These are phyloP conservation scores for Stachybotrys chartarum DNA, from an alignment of 2,329 filamentous ascomycete species.

Conservation along the genomic window DNA sequence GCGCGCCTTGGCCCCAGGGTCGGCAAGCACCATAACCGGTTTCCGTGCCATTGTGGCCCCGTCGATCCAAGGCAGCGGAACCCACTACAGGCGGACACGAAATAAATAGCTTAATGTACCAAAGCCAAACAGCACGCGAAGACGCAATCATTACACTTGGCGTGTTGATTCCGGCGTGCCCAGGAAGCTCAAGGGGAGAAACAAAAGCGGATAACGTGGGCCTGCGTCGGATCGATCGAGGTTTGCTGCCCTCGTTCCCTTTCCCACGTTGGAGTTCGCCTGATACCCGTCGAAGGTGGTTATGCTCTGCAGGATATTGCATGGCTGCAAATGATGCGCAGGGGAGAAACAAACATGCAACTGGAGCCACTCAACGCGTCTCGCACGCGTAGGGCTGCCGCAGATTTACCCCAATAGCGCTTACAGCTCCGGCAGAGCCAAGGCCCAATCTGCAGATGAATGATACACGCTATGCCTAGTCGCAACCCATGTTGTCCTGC, in stretches of 20 bases:
- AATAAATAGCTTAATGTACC: not conserved
- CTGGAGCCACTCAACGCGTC: conserved; percentile 6
- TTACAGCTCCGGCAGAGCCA: not conserved
- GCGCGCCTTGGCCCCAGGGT: not conserved
- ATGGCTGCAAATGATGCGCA: not conserved
- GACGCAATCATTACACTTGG: not conserved
- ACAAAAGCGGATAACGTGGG: no score
- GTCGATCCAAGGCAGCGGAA: not conserved
- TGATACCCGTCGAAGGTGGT: not conserved
- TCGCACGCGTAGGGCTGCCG: conserved; percentile 8
- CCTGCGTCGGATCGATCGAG: not conserved
- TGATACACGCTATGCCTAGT: conserved; percentile 2
- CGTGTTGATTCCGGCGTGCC: not conserved
- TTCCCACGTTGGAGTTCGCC: not conserved
- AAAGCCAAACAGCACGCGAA: not conserved
- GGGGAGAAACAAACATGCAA: not conserved
- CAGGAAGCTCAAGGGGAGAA: not conserved
- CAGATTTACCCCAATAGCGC: not conserved
- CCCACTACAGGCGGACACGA: not conserved
- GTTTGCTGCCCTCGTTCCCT: not conserved
- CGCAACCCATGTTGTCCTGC: not conserved
- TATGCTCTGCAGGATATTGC: not conserved
- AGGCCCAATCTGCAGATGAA: not conserved
- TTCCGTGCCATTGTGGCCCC: not conserved
- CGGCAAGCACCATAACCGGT: not conserved